Evolutionary conservation across 768 basidiomycete species (phyloP), one percentile per base, ranked within the genome.

Genomic region (Hypholoma sublateritium): DNA sequence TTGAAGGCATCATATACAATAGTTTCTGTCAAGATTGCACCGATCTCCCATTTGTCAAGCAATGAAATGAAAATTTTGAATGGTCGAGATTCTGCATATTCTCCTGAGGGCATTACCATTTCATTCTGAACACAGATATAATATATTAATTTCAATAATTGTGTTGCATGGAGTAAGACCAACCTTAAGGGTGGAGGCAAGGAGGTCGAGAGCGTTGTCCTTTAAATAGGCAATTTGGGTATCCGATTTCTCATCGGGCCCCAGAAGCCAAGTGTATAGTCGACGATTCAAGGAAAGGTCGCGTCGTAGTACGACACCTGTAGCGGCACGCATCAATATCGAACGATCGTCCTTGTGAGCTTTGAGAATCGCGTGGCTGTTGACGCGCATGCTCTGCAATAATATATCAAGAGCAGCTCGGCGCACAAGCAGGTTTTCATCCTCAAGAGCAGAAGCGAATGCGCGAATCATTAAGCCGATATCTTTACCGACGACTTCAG

Each of bases 41-140:
- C 96, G 44, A 98, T 88, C 69, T 98, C 97, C 91, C 93, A 98
- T 70, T 97, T 97, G 71, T 99, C 97, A 62, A 98, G 76, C 16
- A 98, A 71, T 1, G 94, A 95, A 21, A 98, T 88, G 70, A 97
- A 95, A 34, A 98, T 90, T 72, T 95, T 96, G 82, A 95, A 98
- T 0, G 97, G 93, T 22, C 92, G 77, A 3, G 90, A 89, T 59
- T 88, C 86, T 0, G 88, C 77, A 61, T 93, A 93, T 56, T 87
- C 85, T 49, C 81, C 79, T 2, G 85, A 86, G 2, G 87, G 87
- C 11, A 78, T 72, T 58, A 83, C 77, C 91, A 95, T 93, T 60
- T 95, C 92, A 44, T 80, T 77, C 88, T 93, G 64, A 21, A 47
- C 22, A 39, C 4, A 46, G 48, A 59, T 36, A 13, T 22, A n/a